Evolutionary conservation across 2,329 filamentous ascomycete genomes (phyloP), one percentile per base, ranked within the genome.

Genomic region (Zymoseptoria pseudotritici): DNA sequence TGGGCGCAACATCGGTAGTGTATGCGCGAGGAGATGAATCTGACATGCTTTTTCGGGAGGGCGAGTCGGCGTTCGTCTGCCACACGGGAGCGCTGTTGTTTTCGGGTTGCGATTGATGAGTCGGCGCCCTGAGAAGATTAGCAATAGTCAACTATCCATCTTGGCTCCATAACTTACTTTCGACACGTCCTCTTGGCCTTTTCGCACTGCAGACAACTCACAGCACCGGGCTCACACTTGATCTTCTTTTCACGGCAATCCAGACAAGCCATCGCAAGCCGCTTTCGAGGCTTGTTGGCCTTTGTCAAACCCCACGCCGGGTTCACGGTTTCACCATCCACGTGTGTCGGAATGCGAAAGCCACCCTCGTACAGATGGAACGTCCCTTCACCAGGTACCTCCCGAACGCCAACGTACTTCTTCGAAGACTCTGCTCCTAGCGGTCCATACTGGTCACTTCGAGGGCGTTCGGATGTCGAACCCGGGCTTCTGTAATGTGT

Each of bases 191-290:
- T 83, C 58, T 91, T 90, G 71, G 93, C 93, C 77, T 96, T 96
- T 72, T 94, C 88, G 73, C 92, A 97, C 75, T 96, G 91, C 57
- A 92, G 84, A 69, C 92, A 97, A 67, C 90, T 91, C 49, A 89
- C 89, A 65, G 85, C 88, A 67, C 92, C 91, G 1, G 91, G 92
- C 65, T 96, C 91, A 71, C 92, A 97, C 75, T 96, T 96, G 77
- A 97, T 96, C 80, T 96, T 97, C 84, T 96, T 97, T 77, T 96
- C 91, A 55, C 92, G 85, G 73, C 92, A 97, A 11, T 91, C 94
- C 60, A 96, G 82, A 71, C 92, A 97, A n/a, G 91, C 91, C 72
- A 96, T 91, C 22, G 92, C 91, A 59, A 96, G 80, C 59, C 92
- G 83, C 77, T 97, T 97, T 66, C 92, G 85, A 54, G 92, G 91